Conservation (phyloP, 2,329 filamentous ascomycete genomes). For the Mycosphaerella arachidis region DNA sequence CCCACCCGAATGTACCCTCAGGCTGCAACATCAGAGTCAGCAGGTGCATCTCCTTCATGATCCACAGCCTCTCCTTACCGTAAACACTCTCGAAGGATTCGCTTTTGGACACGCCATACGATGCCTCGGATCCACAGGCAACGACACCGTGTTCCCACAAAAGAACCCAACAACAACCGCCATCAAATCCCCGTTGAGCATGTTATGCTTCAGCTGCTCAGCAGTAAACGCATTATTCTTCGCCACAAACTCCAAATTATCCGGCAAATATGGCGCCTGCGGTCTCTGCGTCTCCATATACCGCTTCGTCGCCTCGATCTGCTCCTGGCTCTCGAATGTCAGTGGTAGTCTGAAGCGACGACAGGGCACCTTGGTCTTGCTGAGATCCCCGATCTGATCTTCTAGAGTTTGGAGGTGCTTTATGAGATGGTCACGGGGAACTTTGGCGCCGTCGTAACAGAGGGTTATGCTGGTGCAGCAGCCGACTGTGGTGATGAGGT, state of each 20-base stretch:
- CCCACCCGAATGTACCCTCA: conserved; percentile 39
- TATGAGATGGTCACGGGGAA: conserved; percentile 36
- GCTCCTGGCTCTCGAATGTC: conserved; percentile 40
- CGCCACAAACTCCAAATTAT: conserved; percentile 56
- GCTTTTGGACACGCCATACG: conserved; percentile 53
- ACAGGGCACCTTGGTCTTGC: conserved; percentile 39
- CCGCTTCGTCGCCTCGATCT: conserved; percentile 52
- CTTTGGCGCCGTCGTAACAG: conserved; percentile 38
- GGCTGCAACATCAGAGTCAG: no score
- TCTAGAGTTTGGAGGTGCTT: conserved; percentile 38
- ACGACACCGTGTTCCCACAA: conserved; percentile 48
- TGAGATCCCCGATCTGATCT: conserved; percentile 40
- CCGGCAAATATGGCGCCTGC: conserved; percentile 58
- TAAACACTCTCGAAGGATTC: conserved; percentile 55
- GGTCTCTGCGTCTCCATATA: conserved; percentile 60
- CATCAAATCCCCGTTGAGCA: conserved; percentile 49
- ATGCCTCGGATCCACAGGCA: conserved; percentile 53
- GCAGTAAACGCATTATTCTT: conserved; percentile 52
- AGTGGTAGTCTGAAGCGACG: conserved; percentile 42
- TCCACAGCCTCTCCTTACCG: conserved; percentile 19
- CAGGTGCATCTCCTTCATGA: no score
- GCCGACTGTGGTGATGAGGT: conserved; percentile 50
- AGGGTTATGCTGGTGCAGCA: conserved; percentile 45
- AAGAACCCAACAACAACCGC: conserved; percentile 54
- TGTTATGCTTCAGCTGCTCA: conserved; percentile 49